Percentiles rank a stretch among this genome's conserved stretches.
phyloP scores from a whole-genome alignment of 257 asterid genomes.

The Solanum pennellii region DNA sequence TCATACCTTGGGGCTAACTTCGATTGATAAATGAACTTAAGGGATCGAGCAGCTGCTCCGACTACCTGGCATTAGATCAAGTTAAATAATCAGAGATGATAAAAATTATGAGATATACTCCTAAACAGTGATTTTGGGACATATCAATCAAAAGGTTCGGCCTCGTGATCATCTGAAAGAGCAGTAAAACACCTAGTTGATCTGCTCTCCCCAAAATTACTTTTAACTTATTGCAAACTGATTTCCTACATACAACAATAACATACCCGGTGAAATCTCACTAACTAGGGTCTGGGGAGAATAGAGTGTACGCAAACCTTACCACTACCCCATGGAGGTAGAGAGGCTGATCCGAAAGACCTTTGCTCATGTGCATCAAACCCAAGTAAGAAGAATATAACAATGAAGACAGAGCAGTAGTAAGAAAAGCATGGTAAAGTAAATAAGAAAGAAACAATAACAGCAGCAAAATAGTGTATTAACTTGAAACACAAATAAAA shows the following conservation, averaged over 20 bases:
- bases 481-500: not conserved
- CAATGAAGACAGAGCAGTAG: not conserved
- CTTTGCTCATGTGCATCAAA: not conserved
- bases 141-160: not conserved
- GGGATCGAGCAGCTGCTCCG: conserved; percentile 90
- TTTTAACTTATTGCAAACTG: not conserved
- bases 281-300: not conserved
- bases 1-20: conserved; percentile 73
- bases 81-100: not conserved
- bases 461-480: not conserved
- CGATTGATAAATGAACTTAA: conserved; percentile 85
- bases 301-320: not conserved
- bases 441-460: not conserved
- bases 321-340: not conserved
- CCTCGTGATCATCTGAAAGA: not conserved
- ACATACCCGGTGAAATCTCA: not conserved
- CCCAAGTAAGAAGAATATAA: not conserved
- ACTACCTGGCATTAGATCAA: conserved; percentile 58
- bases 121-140: not conserved
- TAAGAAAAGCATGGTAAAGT: not conserved
- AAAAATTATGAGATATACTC: not conserved
- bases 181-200: not conserved
- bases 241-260: not conserved
- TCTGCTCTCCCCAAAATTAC: not conserved
- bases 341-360: not conserved